Percentiles rank a stretch among this genome's conserved stretches.
Evolutionary conservation across 1,139 yeast genomes (phyloP).

Genomic region (Yamadazyma triangularis): DNA sequence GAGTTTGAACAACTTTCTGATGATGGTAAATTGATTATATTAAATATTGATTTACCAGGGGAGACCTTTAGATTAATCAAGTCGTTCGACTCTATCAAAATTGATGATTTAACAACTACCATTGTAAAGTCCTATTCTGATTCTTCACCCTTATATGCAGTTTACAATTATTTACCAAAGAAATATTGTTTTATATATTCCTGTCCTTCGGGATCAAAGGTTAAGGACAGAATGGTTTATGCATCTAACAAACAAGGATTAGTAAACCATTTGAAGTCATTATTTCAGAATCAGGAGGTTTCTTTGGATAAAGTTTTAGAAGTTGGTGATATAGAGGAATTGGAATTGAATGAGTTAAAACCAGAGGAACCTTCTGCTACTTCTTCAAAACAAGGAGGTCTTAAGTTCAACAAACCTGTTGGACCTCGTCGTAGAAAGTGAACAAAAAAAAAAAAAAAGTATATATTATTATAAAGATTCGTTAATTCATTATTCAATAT

Average conservation of each 20-base stretch:
- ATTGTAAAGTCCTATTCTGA: constrained; percentile 13
- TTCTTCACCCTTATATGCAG: constrained; percentile 48
- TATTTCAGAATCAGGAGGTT: constrained; percentile 12
- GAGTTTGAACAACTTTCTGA: constrained; percentile 18
- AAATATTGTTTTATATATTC: constrained; percentile 64
- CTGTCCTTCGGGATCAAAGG: constrained; percentile 88
- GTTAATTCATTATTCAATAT: background rate
- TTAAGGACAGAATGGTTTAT: constrained; percentile 87
- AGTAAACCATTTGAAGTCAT: constrained; percentile 42
- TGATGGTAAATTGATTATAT: constrained; percentile 20
- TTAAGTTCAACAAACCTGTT: constrained; percentile 49
- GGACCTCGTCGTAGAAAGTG: constrained; percentile 49
- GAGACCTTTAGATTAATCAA: constrained; percentile 25
- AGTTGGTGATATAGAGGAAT: constrained; percentile 65
- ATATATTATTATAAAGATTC: too few species aligned
- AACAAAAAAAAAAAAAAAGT: too few species aligned
- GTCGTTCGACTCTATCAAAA: constrained; percentile 12
- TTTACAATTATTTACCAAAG: constrained; percentile 38
- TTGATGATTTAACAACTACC: constrained; percentile 18
- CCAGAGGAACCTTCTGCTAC: constrained; percentile 8
- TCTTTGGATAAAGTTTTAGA: constrained; percentile 45
- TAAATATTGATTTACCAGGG: constrained; percentile 25
- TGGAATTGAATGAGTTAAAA: constrained; percentile 42
- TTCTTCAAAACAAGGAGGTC: constrained; percentile 13
- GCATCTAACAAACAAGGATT: constrained; percentile 79